phyloP scores from a whole-genome alignment of 1,139 yeast species.

The Kluyveromyces marxianus region DNA sequence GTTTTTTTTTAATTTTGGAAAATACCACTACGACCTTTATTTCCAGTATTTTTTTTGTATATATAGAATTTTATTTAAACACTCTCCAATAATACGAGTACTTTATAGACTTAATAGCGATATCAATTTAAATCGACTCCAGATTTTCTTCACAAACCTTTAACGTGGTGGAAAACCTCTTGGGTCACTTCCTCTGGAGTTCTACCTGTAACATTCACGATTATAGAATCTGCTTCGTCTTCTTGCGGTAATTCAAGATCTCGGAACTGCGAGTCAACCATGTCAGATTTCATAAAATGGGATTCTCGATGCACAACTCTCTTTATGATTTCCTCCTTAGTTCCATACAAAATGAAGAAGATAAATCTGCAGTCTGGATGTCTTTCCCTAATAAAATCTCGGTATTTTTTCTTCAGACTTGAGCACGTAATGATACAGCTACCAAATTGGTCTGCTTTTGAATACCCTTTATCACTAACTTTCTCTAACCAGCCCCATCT shows the following conservation, averaged over 20 bases:
- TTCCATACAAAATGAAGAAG: constrained; percentile 62
- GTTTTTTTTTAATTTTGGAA: too few species aligned
- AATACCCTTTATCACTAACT: constrained; percentile 40
- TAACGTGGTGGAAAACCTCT: neutral
- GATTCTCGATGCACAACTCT: constrained; percentile 57
- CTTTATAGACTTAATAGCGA: neutral
- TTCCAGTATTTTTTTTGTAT: neutral
- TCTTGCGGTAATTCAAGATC: constrained; percentile 63
- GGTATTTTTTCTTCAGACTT: constrained; percentile 64
- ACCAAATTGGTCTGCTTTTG: constrained; percentile 30
- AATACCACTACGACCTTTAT: too few species aligned
- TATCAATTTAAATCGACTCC: too few species aligned
- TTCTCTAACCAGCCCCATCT: constrained; percentile 79
- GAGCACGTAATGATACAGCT: constrained; percentile 72
- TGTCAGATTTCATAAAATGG: constrained; percentile 80
- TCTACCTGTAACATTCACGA: neutral
- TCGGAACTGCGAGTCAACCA: constrained; percentile 73
- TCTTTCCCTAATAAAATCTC: constrained; percentile 45
- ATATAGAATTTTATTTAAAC: too few species aligned
- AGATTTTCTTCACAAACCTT: neutral
- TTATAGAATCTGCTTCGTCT: constrained; percentile 25
- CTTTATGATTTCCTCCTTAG: constrained; percentile 48
- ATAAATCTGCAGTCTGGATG: constrained; percentile 39
- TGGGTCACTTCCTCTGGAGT: neutral
- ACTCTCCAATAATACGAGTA: neutral